A percentile compares a stretch with the other conserved stretches of the same genome.
Conservation (phyloP, 2,329 filamentous ascomycete genomes). For the Triangularia verruculosa region DNA sequence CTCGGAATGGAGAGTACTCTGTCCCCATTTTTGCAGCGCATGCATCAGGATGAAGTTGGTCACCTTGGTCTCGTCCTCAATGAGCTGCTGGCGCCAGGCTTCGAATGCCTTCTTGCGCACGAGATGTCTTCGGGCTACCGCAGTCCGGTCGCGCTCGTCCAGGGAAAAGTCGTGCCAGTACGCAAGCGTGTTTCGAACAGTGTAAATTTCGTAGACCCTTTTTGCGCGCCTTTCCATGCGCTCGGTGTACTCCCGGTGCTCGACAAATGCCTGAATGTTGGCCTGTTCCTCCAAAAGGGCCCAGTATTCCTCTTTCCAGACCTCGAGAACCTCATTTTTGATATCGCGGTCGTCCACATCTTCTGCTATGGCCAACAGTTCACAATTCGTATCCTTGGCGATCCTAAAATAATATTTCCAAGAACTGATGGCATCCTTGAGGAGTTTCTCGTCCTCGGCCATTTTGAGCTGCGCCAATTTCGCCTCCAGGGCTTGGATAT, state of each 20-base stretch:
- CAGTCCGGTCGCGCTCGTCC: slow-evolving; percentile 64
- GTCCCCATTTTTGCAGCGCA: slow-evolving; percentile 31
- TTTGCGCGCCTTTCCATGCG: slow-evolving; percentile 58
- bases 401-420: slow-evolving; percentile 19
- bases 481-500: slow-evolving; percentile 26
- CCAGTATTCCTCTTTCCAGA: slow-evolving; percentile 20
- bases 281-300: neutral
- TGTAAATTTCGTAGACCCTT: slow-evolving; percentile 62
- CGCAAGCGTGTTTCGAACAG: slow-evolving; percentile 61
- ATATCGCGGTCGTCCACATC: slow-evolving; percentile 26
- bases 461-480: slow-evolving; percentile 19
- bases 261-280: slow-evolving; percentile 14
- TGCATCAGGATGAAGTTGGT: slow-evolving; percentile 34
- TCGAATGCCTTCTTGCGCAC: slow-evolving; percentile 66
- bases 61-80: slow-evolving; percentile 55
- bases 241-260: slow-evolving; percentile 30
- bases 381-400: slow-evolving; percentile 11
- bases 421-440: slow-evolving; percentile 11
- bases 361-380: slow-evolving; percentile 11
- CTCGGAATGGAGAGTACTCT: slow-evolving; percentile 24
- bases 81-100: slow-evolving; percentile 65
- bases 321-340: slow-evolving; percentile 23
- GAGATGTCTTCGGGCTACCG: slow-evolving; percentile 66
- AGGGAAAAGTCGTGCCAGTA: slow-evolving; percentile 67
- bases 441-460: slow-evolving; percentile 13